Base-by-base conservation (phyloP, 169 alveolate species). In the Cryptosporidium xiaoi region DNA sequence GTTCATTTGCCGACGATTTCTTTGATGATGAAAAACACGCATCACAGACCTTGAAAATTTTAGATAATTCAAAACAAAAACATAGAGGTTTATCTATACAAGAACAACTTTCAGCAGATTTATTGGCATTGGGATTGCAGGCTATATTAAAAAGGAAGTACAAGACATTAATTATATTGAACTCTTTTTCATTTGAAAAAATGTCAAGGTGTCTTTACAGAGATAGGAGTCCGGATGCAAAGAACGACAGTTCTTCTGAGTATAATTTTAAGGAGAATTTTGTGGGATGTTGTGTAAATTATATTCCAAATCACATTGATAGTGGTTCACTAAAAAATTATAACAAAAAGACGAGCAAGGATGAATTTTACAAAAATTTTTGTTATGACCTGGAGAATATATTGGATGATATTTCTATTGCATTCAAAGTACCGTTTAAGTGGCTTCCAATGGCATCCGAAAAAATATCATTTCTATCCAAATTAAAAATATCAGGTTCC, bases 371-470 rank as follows among this genome's bases (percentile, higher is more conserved):
- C 24, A 58, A 10, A 12, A 34, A 44, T 10, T 60, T 77, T 77
- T 77, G 87, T 34, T 48, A 20, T 1, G 87, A 77, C 36, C 33
- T 77, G 50, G 64, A 50, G n/a, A 4, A 15, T 12, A 40, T 77
- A 29, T 66, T 77, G 33, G 71, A 60, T 16, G 87, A 77, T 1
- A 46, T 62, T 13, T 68, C 77, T 6, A 77, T 77, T 1, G 87
- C 87, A 20, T 77, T 77, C 1, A 16, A 64, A 40, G 46, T 77
- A n/a, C 71, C 87, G 16, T 77, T 77, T 62, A 77, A 60, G 36
- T 77, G 87, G 87, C 60, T 77, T 24, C 71, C 87, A 58, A 44
- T 56, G 18, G 71, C 71, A 13, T 56, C 87, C 16, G 87, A 77
- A 44, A 77, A 77, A 66, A n/a, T 62, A 13, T 44, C 64, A 5